A percentile compares a stretch with the other conserved stretches of the same genome.
phyloP scores from a whole-genome alignment of 768 basidiomycete genomes.

The Pholiota conissans region DNA sequence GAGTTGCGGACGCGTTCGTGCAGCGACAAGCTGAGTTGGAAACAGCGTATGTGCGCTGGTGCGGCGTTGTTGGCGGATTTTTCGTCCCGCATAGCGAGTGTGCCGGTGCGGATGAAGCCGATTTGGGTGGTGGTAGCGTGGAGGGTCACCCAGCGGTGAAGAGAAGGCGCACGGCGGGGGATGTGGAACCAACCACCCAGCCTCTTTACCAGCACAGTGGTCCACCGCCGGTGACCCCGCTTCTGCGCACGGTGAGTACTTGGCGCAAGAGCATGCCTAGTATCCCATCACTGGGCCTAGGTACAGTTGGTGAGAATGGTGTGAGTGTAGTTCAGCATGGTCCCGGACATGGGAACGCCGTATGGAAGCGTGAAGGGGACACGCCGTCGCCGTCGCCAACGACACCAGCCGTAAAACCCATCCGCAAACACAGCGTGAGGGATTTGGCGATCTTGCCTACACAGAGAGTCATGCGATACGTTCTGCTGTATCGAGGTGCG shows the following conservation, averaged over 20 bases:
- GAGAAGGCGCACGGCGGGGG: background rate
- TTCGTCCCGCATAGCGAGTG: constrained; percentile 25
- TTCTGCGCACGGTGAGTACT: constrained; percentile 22
- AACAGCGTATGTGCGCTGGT: constrained; percentile 60
- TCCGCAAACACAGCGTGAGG: constrained; percentile 32
- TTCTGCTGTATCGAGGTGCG: constrained; percentile 58
- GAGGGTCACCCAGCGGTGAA: background rate
- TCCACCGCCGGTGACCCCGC: constrained; percentile 11
- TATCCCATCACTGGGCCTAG: constrained; percentile 14
- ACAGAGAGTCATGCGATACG: constrained; percentile 65
- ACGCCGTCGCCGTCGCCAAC: too few relatives aligned
- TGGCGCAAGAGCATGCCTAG: constrained; percentile 26
- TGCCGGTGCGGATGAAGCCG: background rate
- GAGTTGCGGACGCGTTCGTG: constrained; percentile 61
- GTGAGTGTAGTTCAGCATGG: constrained; percentile 1
- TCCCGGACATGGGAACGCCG: constrained; percentile 7
- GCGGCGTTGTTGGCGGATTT: constrained; percentile 51
- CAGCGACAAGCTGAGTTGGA: constrained; percentile 50
- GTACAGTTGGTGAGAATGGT: constrained; percentile 8
- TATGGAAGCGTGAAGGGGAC: background rate
- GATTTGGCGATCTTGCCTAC: constrained; percentile 69
- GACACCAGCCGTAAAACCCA: background rate
- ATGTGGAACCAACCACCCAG: background rate
- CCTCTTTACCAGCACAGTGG: background rate
- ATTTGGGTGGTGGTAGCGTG: constrained; percentile 1